These are phyloP conservation scores for Suhomyces atakaporum DNA, from an alignment of 1,139 yeast species.

Conservation along the genomic window DNA sequence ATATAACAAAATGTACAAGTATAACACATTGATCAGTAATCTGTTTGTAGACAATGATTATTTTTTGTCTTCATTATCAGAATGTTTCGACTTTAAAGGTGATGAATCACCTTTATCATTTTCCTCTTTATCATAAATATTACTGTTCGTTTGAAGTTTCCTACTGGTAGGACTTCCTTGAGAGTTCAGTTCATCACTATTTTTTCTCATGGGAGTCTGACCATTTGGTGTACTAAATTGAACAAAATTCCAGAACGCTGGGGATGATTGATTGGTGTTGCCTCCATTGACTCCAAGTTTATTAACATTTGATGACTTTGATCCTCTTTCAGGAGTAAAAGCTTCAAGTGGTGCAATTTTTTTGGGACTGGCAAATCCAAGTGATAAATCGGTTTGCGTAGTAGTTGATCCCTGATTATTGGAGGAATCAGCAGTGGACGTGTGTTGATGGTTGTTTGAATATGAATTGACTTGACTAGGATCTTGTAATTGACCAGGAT, in stretches of 20 bases:
- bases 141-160: constrained; percentile 19
- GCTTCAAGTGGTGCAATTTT: constrained; percentile 72
- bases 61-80: constrained; percentile 11
- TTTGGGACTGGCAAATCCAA: constrained; percentile 53
- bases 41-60: not conserved
- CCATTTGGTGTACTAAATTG: constrained; percentile 72
- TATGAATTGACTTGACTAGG: constrained; percentile 8
- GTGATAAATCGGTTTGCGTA: constrained; percentile 34
- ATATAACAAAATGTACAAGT: constrained; percentile 6
- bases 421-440: constrained; percentile 14
- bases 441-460: constrained; percentile 8
- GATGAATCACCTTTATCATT: constrained; percentile 19
- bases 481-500: constrained; percentile 12
- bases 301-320: constrained; percentile 27
- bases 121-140: constrained; percentile 14
- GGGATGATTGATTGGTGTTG: constrained; percentile 52
- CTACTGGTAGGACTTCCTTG: constrained; percentile 45
- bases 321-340: constrained; percentile 79
- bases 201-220: constrained; percentile 45
- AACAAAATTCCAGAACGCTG: constrained; percentile 78
- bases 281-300: constrained; percentile 18
- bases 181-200: constrained; percentile 40
- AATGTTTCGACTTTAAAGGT: constrained; percentile 20
- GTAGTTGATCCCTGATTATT: constrained; percentile 17
- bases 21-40: constrained; percentile 1